These are phyloP conservation scores for Saccharomycopsis javanensis DNA, from an alignment of 805 yeast genomes.

Conservation along the genomic window DNA sequence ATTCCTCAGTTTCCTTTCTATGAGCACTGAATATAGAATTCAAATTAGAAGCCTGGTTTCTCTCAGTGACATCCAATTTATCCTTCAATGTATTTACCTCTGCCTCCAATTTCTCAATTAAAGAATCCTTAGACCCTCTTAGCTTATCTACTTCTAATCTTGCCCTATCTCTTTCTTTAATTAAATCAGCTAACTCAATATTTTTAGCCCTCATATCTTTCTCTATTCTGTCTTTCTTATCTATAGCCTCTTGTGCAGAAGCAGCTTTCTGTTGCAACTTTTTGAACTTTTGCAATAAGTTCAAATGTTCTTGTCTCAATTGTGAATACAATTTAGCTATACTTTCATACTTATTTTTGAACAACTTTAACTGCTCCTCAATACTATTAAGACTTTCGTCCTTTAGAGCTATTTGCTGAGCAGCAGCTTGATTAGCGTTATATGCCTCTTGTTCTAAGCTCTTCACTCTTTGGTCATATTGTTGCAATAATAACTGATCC, in stretches of 20 bases:
- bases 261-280: constrained; percentile 79
- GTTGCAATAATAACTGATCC: constrained; percentile 74
- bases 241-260: constrained; percentile 81
- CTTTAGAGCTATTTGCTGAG: constrained; percentile 64
- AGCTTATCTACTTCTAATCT: constrained; percentile 68
- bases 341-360: constrained; percentile 84
- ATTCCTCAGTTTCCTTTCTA: constrained; percentile 47
- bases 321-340: constrained; percentile 85
- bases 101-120: constrained; percentile 55
- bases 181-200: constrained; percentile 78
- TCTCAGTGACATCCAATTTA: constrained; percentile 49
- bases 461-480: constrained; percentile 79
- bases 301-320: constrained; percentile 83
- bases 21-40: constrained; percentile 52
- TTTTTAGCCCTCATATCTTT: constrained; percentile 78
- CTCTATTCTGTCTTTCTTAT: constrained; percentile 72
- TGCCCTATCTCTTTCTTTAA: constrained; percentile 83
- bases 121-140: constrained; percentile 54
- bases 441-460: constrained; percentile 65
- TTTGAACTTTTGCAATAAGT: constrained; percentile 65
- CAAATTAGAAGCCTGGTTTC: constrained; percentile 54
- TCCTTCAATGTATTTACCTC: constrained; percentile 53
- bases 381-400: constrained; percentile 60
- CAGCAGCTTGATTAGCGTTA: constrained; percentile 51
- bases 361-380: constrained; percentile 64